Evolutionary conservation across 2,329 filamentous ascomycete genomes (phyloP), one percentile per base, ranked within the genome.

Genomic region (Cordyceps cateniannulata): DNA sequence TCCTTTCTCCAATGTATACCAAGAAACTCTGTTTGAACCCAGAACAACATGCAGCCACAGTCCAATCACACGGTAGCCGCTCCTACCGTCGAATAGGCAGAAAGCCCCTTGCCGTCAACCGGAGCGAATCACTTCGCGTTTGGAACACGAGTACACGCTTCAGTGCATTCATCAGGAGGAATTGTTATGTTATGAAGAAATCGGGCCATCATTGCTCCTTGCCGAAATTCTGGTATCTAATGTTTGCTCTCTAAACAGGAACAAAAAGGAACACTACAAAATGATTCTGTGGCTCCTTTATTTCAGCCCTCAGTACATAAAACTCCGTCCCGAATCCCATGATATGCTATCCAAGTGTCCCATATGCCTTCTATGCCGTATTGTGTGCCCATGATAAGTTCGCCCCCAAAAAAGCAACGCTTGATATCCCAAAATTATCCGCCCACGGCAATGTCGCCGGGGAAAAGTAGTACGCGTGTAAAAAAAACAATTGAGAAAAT

Each of bases 261-360:
- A 45, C 44, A 5, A 20, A n/a, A 25, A 16, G 16, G 8, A 27
- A 42, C 18, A 58, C 29, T 45, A 35, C 47, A 42, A 22, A 40
- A 40, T 22, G 16, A 18, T 10, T 58, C 18, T 58, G 54, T 29
- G 54, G 45, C 45, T 25, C 8, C 18, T n/a, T 3, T n/a, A 24
- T 10, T 35, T 32, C 20, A 14, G 29, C 45, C 32, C 32, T 29
- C 44, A 7, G 47, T 42, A 42, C 32, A 50, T 40, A 29, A 50
- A 50, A 57, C 44, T 50, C 55, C 55, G 54, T 58, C 24, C 29
- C 55, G 16, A 58, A 58, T 58, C 55, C 55, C 45, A 35, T 50
- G 22, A 42, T 58, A 40, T 50, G 55, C 55, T 50, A 57, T 48
- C 29, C 45, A 5, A 18, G 16, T 35, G 29, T 58, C 45, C 55